Conservation (phyloP, 352 stramenopile species). For the Lagenidium sp. region DNA sequence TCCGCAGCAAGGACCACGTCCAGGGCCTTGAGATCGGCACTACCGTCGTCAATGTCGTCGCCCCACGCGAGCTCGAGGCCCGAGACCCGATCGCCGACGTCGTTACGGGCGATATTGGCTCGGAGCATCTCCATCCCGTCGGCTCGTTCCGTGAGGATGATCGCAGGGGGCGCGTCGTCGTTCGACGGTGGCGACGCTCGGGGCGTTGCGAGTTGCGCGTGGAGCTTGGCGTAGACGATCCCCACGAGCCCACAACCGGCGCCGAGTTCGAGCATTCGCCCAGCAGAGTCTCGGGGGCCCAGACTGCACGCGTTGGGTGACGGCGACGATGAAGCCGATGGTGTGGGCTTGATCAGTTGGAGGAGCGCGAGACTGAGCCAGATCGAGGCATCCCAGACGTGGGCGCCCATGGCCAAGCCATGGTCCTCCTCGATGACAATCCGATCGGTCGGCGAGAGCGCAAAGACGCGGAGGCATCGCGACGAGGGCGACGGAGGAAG, state of each 20-base stretch:
- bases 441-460: neutral
- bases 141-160: conserved; percentile 28
- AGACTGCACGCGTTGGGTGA: too few species aligned
- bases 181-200: too few species aligned
- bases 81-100: neutral
- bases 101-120: conserved; percentile 24
- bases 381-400: conserved; percentile 63
- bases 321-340: too few species aligned
- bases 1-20: conserved; percentile 36
- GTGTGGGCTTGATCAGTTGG: too few species aligned
- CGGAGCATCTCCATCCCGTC: conserved; percentile 18
- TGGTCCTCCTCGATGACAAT: conserved; percentile 41
- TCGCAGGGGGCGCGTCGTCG: neutral
- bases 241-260: conserved; percentile 45
- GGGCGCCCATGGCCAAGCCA: conserved; percentile 49
- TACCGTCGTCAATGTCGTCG: neutral
- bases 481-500: too few species aligned
- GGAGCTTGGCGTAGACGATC: conserved; percentile 9
- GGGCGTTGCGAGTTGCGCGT: neutral
- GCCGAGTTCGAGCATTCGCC: conserved; percentile 30
- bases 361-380: conserved; percentile 32
- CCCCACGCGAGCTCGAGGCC: conserved; percentile 29
- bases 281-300: too few species aligned
- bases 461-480: conserved; percentile 7
- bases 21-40: neutral